A percentile compares a stretch with the other conserved stretches of the same genome.
Evolutionary conservation across 2,329 filamentous ascomycete species (phyloP).

Genomic region (Golovinomyces cichoracearum): DNA sequence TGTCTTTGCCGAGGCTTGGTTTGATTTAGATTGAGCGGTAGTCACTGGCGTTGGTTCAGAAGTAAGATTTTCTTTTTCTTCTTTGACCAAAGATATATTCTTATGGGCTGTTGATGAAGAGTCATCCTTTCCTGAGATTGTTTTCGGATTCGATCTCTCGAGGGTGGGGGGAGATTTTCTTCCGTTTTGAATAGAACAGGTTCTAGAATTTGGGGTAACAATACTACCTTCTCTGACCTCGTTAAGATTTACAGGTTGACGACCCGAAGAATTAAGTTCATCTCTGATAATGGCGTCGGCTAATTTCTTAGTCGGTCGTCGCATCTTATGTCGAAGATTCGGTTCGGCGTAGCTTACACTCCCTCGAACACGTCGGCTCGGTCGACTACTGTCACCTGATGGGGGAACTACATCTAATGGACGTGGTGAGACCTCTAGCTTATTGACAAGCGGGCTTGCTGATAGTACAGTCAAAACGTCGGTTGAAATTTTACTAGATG

Average conservation of each 20-base stretch:
- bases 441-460: neutral
- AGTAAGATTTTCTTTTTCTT: neutral
- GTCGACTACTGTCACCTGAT: slow-evolving; percentile 26
- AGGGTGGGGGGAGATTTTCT: no score
- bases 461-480: neutral
- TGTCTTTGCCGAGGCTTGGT: neutral
- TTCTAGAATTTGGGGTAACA: no score
- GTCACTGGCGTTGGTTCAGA: neutral
- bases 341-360: slow-evolving; percentile 62
- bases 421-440: neutral
- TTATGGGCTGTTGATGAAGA: neutral
- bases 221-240: neutral
- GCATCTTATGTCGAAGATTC: slow-evolving; percentile 60
- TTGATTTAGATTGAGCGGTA: neutral
- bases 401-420: neutral
- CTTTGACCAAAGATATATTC: neutral
- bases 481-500: neutral
- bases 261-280: slow-evolving; percentile 17
- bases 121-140: no score
- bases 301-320: slow-evolving; percentile 49
- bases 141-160: no score
- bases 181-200: no score
- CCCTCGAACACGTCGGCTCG: slow-evolving; percentile 38
- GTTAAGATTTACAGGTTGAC: neutral
- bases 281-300: slow-evolving; percentile 48